Conservation (phyloP, 768 basidiomycete genomes). For the Naematelia encephala region DNA sequence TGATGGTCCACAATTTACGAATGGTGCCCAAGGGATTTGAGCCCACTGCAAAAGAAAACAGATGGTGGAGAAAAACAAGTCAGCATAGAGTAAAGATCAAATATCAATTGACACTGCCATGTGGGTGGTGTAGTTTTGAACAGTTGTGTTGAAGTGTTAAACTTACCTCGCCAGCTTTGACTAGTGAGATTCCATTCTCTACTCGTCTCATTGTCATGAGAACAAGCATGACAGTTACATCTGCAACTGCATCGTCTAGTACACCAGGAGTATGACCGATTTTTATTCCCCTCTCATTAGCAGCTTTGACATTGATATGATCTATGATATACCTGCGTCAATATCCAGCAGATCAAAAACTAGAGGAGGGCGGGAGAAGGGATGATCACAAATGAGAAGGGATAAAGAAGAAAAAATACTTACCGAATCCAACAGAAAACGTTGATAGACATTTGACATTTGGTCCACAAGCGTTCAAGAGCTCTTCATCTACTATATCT, state of each 20-base stretch:
- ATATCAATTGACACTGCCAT: neutral
- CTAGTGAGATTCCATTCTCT: constrained; percentile 62
- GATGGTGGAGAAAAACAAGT: neutral
- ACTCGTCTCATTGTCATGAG: constrained; percentile 89
- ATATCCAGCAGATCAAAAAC: too few species aligned
- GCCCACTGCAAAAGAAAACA: constrained; percentile 69
- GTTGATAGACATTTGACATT: constrained; percentile 78
- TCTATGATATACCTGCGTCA: too few species aligned
- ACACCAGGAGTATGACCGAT: constrained; percentile 93
- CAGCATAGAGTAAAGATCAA: neutral
- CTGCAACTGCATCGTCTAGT: constrained; percentile 69
- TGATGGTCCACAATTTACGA: constrained; percentile 69
- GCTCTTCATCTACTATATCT: constrained; percentile 66
- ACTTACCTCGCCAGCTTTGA: constrained; percentile 66
- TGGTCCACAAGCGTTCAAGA: constrained; percentile 59
- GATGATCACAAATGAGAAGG: too few species aligned
- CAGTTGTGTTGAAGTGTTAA: neutral
- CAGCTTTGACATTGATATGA: constrained; percentile 66
- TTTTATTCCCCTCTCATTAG: constrained; percentile 62
- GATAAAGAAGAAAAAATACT: constrained; percentile 4
- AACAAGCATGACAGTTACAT: constrained; percentile 81
- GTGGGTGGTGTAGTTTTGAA: neutral
- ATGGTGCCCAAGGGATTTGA: constrained; percentile 71
- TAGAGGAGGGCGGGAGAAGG: too few species aligned
- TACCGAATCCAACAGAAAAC: constrained; percentile 56